These are phyloP conservation scores for Aleurites moluccanus DNA, from an alignment of 441 rosid genomes.

Conservation along the genomic window DNA sequence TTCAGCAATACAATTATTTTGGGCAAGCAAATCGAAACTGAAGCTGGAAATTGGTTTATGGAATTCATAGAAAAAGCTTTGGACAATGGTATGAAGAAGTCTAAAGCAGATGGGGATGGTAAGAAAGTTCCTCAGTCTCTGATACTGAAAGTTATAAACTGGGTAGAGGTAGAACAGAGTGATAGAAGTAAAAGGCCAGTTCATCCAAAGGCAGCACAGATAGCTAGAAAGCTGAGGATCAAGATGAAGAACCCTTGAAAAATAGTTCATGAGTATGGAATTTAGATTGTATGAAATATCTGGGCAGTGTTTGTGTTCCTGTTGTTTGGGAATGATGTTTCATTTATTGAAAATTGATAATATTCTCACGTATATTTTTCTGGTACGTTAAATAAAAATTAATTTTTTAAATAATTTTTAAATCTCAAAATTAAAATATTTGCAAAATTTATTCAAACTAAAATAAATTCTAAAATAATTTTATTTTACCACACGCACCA, in stretches of 20 bases:
- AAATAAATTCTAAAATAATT: no score
- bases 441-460: no score
- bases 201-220: constrained; percentile 73
- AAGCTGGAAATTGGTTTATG: constrained; percentile 89
- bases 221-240: constrained; percentile 74
- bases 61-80: constrained; percentile 71
- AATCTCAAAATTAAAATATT: no score
- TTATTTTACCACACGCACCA: no score
- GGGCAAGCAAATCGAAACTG: constrained; percentile 67
- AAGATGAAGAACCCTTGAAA: constrained; percentile 81
- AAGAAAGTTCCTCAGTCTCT: constrained; percentile 69
- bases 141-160: constrained; percentile 65
- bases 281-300: neutral
- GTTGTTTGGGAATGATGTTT: constrained; percentile 16
- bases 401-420: no score
- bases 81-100: constrained; percentile 71
- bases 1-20: constrained; percentile 54
- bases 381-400: no score
- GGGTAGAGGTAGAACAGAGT: constrained; percentile 82
- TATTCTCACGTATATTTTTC: neutral
- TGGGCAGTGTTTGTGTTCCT: no score
- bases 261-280: no score
- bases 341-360: neutral
- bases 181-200: constrained; percentile 51
- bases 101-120: constrained; percentile 43